Evolutionary conservation across 495 filamentous ascomycete species (phyloP).

Genomic region (Aspergillus affinis): DNA sequence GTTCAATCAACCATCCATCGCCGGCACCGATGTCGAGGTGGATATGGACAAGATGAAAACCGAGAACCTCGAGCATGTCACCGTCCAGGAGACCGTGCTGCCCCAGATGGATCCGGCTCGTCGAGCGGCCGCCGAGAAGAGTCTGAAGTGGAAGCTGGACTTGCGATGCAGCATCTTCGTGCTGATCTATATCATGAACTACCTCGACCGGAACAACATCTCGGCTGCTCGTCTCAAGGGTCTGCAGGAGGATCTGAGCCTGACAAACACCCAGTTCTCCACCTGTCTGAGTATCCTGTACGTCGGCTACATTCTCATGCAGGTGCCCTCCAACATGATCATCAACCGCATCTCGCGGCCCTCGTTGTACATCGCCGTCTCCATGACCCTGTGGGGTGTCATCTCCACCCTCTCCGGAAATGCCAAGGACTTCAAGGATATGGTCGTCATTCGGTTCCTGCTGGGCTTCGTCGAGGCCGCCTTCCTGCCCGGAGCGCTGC

Average conservation of each 20-base stretch:
- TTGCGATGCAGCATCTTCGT: slow-evolving; percentile 32
- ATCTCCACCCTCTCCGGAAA: slow-evolving; percentile 60
- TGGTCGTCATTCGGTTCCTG: slow-evolving; percentile 65
- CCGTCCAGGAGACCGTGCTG: not conserved
- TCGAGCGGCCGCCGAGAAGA: slow-evolving; percentile 26
- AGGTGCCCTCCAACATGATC: slow-evolving; percentile 41
- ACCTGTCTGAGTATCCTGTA: slow-evolving; percentile 66
- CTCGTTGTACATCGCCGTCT: slow-evolving; percentile 59
- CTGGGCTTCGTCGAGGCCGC: slow-evolving; percentile 59
- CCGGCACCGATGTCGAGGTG: not conserved
- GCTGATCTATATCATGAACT: slow-evolving; percentile 39
- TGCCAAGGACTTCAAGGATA: slow-evolving; percentile 53
- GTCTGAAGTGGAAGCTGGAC: slow-evolving; percentile 34
- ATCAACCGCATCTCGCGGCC: slow-evolving; percentile 49
- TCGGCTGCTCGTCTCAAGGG: slow-evolving; percentile 51
- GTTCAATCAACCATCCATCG: not conserved
- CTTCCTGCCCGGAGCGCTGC: slow-evolving; percentile 43
- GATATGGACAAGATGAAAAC: not conserved
- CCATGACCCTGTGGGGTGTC: slow-evolving; percentile 66
- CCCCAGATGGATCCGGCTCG: slow-evolving; percentile 2
- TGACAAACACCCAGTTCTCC: slow-evolving; percentile 51
- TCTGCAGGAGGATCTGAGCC: slow-evolving; percentile 46
- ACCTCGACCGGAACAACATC: slow-evolving; percentile 54
- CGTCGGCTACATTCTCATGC: slow-evolving; percentile 52
- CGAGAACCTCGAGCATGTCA: not conserved